Evolutionary conservation across 345 rosid genomes (phyloP).

Genomic region (Lenwebbia sp.): DNA sequence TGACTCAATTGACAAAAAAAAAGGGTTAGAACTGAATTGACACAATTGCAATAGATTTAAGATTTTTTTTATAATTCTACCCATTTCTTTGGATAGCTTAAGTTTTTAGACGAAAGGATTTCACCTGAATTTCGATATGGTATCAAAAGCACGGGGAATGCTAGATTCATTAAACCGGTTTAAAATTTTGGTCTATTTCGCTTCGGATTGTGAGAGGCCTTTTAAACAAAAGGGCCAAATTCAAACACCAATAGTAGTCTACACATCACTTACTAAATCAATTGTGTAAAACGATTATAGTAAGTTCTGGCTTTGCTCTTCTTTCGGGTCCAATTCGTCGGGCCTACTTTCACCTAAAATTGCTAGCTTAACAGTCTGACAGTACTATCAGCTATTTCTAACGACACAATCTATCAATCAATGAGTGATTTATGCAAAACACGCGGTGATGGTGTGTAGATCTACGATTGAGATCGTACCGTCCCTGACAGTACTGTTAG

Average conservation of each 20-base stretch:
- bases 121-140: background rate
- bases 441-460: too few relatives aligned
- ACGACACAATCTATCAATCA: too few relatives aligned
- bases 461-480: too few relatives aligned
- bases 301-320: background rate
- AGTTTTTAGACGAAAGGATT: background rate
- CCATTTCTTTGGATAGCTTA: background rate
- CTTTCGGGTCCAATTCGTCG: background rate
- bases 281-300: background rate
- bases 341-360: background rate
- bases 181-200: background rate
- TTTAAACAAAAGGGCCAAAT: background rate
- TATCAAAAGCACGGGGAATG: background rate
- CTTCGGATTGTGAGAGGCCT: background rate
- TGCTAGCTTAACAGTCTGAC: too few relatives aligned
- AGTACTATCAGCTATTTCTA: too few relatives aligned
- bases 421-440: too few relatives aligned
- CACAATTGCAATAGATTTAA: too few relatives aligned
- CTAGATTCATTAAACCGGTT: background rate
- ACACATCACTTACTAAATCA: background rate
- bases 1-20: too few relatives aligned
- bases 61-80: too few relatives aligned
- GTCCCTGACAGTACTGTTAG: too few relatives aligned
- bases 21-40: too few relatives aligned
- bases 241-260: background rate